Base-by-base conservation (phyloP, 139 green algal genomes). In the Pleodorina starrii region DNA sequence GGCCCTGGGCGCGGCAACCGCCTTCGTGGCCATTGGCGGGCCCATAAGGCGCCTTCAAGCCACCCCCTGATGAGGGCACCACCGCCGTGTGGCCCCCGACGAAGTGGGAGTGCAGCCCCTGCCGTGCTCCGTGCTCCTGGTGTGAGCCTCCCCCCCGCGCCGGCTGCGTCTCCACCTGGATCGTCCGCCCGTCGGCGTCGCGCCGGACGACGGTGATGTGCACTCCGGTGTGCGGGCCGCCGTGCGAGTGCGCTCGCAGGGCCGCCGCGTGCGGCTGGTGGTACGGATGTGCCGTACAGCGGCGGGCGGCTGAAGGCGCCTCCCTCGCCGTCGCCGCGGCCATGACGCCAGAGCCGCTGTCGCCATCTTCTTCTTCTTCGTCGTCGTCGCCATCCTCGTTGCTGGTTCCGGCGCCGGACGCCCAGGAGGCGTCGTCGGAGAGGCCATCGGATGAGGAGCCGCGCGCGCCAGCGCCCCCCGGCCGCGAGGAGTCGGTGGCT, bases 131-230 rank as follows among this genome's bases (percentile, higher is more conserved):
- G 9, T 27, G 29, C 25, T 66, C 54, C 54, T 25, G 54, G 54
- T 66, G 54, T 46, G 21, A 11, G 12, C 35, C n/a, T 7, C 75
- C 42, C 36, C 69, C 17, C n/a, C n/a, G n/a, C 72, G 38, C 16
- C 42, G 72, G 23, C 74, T 82, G 74, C 44, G 74, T 63, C 35
- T 84, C 43, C 14, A 72, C 29, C 50, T 84, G 77, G 25, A 73
- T n/a, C 0, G 79, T 25, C 4, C 79, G 79, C 11, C 79, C 57
- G 4, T 86, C 79, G 0, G 79, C 57, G 42, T 71, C 79, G 23
- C 79, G 79, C 2, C 57, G 57, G 1, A 86, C 79, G 0, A 86
- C 40, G 7, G 79, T 86, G 29, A 86, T 75, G 57, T 86, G 79
- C 57, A 86, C 79, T 40, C 57, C 79, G 2, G 23, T 10, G 16